Evolutionary conservation across 2,329 filamentous ascomycete genomes (phyloP).

Genomic region (Neofusicoccum cordaticola): DNA sequence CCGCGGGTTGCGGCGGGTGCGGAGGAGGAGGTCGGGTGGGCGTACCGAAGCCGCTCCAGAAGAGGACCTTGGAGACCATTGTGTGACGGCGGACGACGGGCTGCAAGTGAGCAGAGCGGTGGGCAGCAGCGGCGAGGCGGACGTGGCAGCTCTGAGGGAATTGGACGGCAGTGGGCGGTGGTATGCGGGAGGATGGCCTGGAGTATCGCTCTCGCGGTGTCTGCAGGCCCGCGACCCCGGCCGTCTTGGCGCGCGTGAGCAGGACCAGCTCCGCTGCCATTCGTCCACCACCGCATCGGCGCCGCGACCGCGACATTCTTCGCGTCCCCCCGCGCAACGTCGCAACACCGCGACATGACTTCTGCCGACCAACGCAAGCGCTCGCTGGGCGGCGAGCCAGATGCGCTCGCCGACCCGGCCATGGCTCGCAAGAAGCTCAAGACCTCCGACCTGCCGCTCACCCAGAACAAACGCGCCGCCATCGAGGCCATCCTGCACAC

Average conservation of each 20-base stretch:
- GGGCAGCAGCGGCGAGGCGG: neutral
- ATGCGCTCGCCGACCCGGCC: constrained; percentile 25
- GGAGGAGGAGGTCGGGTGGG: constrained; percentile 27
- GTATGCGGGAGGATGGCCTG: neutral
- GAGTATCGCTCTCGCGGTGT: neutral
- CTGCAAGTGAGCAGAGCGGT: constrained; percentile 4
- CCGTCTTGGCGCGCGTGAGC: constrained; percentile 5
- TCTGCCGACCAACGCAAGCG: constrained; percentile 24
- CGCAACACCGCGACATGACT: constrained; percentile 11
- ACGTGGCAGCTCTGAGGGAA: neutral
- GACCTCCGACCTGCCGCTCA: constrained; percentile 70
- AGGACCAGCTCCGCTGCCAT: constrained; percentile 3
- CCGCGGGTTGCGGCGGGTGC: neutral
- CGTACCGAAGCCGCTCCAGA: constrained; percentile 91
- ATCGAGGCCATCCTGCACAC: constrained; percentile 75
- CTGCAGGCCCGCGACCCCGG: neutral
- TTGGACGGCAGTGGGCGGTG: neutral
- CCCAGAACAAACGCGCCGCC: constrained; percentile 67
- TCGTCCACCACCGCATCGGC: neutral
- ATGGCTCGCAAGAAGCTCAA: constrained; percentile 60
- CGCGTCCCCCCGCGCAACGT: neutral
- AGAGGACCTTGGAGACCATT: constrained; percentile 63
- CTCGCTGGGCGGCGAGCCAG: constrained; percentile 26
- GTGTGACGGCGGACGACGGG: constrained; percentile 20
- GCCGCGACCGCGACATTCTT: neutral